These are phyloP conservation scores for Cinchona pubescens DNA, from an alignment of 257 asterid species.

Conservation along the genomic window DNA sequence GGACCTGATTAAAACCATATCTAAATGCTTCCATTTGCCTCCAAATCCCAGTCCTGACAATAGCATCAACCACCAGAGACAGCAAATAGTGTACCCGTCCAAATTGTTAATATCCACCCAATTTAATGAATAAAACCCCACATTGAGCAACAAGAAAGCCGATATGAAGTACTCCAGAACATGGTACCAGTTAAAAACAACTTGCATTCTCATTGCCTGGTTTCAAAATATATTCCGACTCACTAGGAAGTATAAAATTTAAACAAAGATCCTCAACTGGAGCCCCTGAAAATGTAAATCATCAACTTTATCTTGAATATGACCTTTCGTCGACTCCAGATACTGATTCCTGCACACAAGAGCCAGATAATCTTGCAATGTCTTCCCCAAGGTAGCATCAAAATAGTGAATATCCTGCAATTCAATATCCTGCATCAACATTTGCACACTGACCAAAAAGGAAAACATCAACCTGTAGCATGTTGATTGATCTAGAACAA, in stretches of 20 bases:
- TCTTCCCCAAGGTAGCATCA: slow-evolving; percentile 74
- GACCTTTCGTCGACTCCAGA: slow-evolving; percentile 59
- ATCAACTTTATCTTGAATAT: slow-evolving; percentile 28
- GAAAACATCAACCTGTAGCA: background rate
- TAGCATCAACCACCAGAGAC: slow-evolving; percentile 84
- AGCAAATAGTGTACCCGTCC: slow-evolving; percentile 84
- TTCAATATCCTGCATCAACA: slow-evolving; percentile 65
- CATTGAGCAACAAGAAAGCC: slow-evolving; percentile 2
- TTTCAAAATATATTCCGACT: slow-evolving; percentile 77
- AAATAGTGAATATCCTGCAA: too few species aligned
- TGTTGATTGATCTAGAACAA: background rate
- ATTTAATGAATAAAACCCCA: background rate
- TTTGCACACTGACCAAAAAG: background rate
- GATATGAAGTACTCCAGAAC: slow-evolving; percentile 1
- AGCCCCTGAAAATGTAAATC: slow-evolving; percentile 64
- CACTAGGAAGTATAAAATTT: slow-evolving; percentile 92
- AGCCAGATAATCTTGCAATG: slow-evolving; percentile 88
- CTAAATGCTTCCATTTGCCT: slow-evolving; percentile 92
- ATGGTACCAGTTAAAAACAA: background rate
- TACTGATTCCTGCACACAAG: slow-evolving; percentile 68
- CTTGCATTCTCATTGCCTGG: slow-evolving; percentile 64
- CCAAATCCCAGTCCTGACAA: slow-evolving; percentile 69
- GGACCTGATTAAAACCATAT: slow-evolving; percentile 94
- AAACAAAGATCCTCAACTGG: slow-evolving; percentile 83
- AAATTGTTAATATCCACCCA: slow-evolving; percentile 74